Evolutionary conservation across 2,329 filamentous ascomycete species (phyloP), one percentile per base, ranked within the genome.

Genomic region (Neospermospora avenae): DNA sequence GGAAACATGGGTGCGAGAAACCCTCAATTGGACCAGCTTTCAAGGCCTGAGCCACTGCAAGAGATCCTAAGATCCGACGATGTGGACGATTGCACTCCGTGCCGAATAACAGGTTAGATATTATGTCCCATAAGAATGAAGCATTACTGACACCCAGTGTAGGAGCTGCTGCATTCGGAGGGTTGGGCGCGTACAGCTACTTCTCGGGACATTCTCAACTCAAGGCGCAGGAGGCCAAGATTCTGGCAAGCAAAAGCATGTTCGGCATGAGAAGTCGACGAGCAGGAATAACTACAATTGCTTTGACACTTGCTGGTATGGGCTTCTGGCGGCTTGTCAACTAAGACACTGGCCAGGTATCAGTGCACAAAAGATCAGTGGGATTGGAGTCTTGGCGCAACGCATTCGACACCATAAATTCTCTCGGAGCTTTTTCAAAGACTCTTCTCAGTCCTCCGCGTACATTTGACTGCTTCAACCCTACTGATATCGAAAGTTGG

Each of bases 141-240:
- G n/a, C 18, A 28, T 31, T 28, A 31, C 41, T 34, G 41, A 37
- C 10, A 66, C 14, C 49, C 39, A 22, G 13, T 59, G 52, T 67
- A 93, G 90, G 90, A 46, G 87, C 88, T 70, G 81, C 85, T 41
- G 88, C 89, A 0, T 91, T 95, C 65, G 78, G 91, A 58, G 88
- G 88, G 1, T 83, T 93, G 16, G 90, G 86, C 3, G 85, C 81
- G 1, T 95, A 93, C 75, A 92, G 86, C 74, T 93, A 92, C 75
- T 78, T 85, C 63, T 89, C 88, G 3, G 90, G 90, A 60, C 88
- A 86, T 74, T 78, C 79, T 54, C 89, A 93, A 73, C 82, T 95
- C 31, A 81, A 85, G 68, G 79, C 81, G 68, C 87, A 90, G 72
- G 80, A 82, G 62, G 78, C 80, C n/a, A 74, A 77, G 61, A 90